A percentile compares a stretch with the other conserved stretches of the same genome.
Conservation (phyloP, 139 green algal species). For the Chlorella sp. region DNA sequence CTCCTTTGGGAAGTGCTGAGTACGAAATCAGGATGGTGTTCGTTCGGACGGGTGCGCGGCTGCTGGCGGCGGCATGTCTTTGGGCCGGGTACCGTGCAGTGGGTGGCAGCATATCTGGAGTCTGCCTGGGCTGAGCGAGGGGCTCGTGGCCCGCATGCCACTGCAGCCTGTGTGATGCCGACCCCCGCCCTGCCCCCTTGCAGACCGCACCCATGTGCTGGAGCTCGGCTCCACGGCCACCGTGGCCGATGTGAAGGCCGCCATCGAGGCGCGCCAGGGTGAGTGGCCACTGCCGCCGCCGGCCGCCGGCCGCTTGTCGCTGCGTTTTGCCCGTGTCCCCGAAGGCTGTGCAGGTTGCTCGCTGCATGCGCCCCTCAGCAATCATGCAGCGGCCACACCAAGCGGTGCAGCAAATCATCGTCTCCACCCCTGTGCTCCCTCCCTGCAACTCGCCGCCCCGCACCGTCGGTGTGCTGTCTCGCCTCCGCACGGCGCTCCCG, state of each 20-base stretch:
- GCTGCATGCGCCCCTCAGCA: too few species aligned
- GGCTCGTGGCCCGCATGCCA: neutral
- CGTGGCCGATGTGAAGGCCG: constrained; percentile 84
- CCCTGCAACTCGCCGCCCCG: neutral
- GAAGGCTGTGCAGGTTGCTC: too few species aligned
- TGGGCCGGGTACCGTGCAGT: neutral
- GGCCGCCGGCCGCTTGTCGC: too few species aligned
- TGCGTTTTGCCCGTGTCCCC: too few species aligned
- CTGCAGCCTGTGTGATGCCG: neutral
- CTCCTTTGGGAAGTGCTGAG: constrained; percentile 22
- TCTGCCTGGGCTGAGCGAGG: neutral
- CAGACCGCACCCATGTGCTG: constrained; percentile 85
- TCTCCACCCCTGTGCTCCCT: too few species aligned
- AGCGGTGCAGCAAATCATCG: too few species aligned
- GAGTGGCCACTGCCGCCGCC: constrained; percentile 24
- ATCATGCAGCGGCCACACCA: too few species aligned
- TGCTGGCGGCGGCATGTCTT: neutral
- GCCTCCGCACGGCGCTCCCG: too few species aligned
- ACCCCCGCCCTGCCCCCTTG: neutral
- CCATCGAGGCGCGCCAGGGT: constrained; percentile 80
- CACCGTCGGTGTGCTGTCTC: too few species aligned
- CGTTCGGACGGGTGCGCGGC: constrained; percentile 25
- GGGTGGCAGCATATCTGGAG: neutral
- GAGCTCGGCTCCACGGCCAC: constrained; percentile 70
- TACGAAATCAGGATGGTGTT: constrained; percentile 35